Conservation (phyloP, 495 filamentous ascomycete species). For the Hyaloscypha hepaticicola region DNA sequence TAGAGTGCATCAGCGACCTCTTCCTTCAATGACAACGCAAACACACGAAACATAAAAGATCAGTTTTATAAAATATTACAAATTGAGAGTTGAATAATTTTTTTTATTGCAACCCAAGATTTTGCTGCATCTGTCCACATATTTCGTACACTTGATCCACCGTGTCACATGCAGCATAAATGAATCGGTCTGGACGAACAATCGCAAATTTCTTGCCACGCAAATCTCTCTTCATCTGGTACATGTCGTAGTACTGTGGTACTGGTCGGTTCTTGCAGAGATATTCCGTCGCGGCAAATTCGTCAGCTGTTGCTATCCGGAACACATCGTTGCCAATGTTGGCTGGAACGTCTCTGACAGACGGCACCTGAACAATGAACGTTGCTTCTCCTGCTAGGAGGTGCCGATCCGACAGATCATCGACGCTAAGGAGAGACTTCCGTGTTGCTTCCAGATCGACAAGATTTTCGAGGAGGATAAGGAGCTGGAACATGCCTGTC, state of each 20-base stretch:
- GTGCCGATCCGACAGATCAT: not conserved
- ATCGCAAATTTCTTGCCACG: not conserved
- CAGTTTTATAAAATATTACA: too few species aligned
- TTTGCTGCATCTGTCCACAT: not conserved
- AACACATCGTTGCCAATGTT: not conserved
- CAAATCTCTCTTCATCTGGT: not conserved
- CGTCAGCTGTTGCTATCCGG: not conserved
- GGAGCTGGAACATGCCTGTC: constrained; percentile 20
- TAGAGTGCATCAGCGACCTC: too few species aligned
- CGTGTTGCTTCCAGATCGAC: not conserved
- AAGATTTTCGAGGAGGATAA: constrained; percentile 6
- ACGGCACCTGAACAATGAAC: not conserved
- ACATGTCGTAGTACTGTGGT: not conserved
- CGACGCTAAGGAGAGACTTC: not conserved
- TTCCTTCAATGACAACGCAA: too few species aligned
- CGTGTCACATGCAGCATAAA: not conserved
- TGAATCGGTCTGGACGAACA: not conserved
- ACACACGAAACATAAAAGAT: too few species aligned
- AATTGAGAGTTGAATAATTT: too few species aligned
- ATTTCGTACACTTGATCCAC: not conserved
- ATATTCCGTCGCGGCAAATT: not conserved
- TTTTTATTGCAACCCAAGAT: not conserved
- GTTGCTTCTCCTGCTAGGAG: not conserved
- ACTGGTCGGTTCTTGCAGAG: not conserved
- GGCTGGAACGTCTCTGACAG: not conserved